These are phyloP conservation scores for Cercospora sp. DNA, from an alignment of 2,329 filamentous ascomycete genomes.

Conservation along the genomic window DNA sequence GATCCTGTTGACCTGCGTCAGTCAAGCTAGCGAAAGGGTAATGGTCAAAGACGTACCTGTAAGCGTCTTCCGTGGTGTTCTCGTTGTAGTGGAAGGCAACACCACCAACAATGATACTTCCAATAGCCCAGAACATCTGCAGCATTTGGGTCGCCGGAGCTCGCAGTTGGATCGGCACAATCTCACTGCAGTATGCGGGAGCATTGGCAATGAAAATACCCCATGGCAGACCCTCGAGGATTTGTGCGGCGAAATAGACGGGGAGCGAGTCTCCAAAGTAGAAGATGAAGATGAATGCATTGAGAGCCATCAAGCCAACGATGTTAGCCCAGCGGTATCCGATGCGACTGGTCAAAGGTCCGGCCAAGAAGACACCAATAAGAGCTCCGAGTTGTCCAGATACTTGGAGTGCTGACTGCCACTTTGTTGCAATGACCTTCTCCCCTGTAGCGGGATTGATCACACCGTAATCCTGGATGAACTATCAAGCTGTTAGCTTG, in stretches of 20 bases:
- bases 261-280: constrained; percentile 55
- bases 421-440: constrained; percentile 52
- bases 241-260: constrained; percentile 55
- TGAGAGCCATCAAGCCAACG: constrained; percentile 56
- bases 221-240: constrained; percentile 64
- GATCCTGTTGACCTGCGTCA: constrained; percentile 43
- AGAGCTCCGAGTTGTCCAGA: constrained; percentile 60
- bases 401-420: constrained; percentile 60
- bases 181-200: constrained; percentile 63
- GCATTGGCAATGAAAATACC: constrained; percentile 66
- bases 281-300: constrained; percentile 61
- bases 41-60: constrained; percentile 42
- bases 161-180: constrained; percentile 59
- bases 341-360: constrained; percentile 59
- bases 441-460: constrained; percentile 26
- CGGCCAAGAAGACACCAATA: constrained; percentile 60
- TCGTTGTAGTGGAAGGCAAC: constrained; percentile 57
- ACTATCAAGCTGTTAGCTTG: not conserved
- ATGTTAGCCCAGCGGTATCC: constrained; percentile 63
- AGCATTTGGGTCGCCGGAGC: constrained; percentile 62
- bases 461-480: constrained; percentile 49
- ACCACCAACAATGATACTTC: constrained; percentile 60
- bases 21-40: constrained; percentile 28
- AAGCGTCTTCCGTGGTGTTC: constrained; percentile 38
- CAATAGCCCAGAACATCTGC: constrained; percentile 67